A percentile compares a stretch with the other conserved stretches of the same genome.
These are phyloP conservation scores for Pseudonitzschia multiseries DNA, from an alignment of 108 stramenopile species.

Conservation along the genomic window DNA sequence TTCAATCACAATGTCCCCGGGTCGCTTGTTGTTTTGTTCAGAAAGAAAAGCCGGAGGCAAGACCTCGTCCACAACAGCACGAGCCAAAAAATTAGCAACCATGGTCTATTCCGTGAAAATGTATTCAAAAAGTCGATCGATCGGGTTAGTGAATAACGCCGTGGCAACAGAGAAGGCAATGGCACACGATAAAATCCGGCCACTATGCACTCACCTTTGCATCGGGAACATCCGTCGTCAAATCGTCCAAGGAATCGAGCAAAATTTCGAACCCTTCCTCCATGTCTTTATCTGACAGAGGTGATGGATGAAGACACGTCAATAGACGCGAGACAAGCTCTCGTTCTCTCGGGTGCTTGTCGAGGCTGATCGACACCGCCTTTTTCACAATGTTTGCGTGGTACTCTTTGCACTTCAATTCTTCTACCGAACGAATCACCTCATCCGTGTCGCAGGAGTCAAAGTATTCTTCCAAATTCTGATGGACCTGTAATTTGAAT, in stretches of 20 bases:
- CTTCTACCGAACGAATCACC: constrained; percentile 72
- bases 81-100: constrained; percentile 87
- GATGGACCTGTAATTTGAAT: constrained; percentile 79
- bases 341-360: constrained; percentile 79
- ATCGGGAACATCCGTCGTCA: constrained; percentile 88
- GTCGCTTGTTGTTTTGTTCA: constrained; percentile 82
- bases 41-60: constrained; percentile 92
- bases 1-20: constrained; percentile 82
- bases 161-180: not conserved
- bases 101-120: constrained; percentile 41
- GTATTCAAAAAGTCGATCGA: not conserved
- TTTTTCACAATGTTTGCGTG: constrained; percentile 82
- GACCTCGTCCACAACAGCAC: constrained; percentile 95
- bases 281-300: constrained; percentile 74
- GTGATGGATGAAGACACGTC: constrained; percentile 79
- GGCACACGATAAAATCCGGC: not conserved
- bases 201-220: constrained; percentile 55
- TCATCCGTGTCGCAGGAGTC: constrained; percentile 80
- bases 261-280: constrained; percentile 85
- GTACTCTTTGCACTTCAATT: constrained; percentile 73
- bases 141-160: not conserved
- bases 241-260: constrained; percentile 83
- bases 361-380: constrained; percentile 75
- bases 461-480: constrained; percentile 70
- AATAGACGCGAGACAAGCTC: constrained; percentile 85